phyloP scores from a whole-genome alignment of 768 basidiomycete genomes.

The Pisolithus microcarpus region DNA sequence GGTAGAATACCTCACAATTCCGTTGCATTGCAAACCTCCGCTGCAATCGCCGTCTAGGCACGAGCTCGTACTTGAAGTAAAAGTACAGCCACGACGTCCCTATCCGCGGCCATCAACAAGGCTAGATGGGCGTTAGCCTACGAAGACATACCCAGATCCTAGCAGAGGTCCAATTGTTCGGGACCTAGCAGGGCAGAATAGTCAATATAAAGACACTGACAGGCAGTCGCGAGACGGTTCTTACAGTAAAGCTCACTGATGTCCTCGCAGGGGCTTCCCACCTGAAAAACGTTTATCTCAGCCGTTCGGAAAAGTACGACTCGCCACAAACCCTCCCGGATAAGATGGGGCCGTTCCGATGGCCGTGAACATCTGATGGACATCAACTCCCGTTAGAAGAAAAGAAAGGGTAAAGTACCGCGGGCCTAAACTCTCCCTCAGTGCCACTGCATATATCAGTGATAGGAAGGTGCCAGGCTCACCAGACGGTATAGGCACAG shows the following conservation, averaged over 20 bases:
- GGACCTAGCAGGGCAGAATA: conserved; percentile 31
- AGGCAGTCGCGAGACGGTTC: background rate
- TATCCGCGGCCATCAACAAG: conserved; percentile 7
- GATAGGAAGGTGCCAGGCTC: conserved; percentile 7
- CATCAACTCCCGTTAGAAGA: background rate
- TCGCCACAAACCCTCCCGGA: conserved; percentile 36
- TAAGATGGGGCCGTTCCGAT: conserved; percentile 40
- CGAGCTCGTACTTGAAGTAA: conserved; percentile 48
- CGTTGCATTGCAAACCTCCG: conserved; percentile 59
- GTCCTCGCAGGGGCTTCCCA: conserved; percentile 28
- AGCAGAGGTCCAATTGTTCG: conserved; percentile 58
- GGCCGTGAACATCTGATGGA: conserved; percentile 51
- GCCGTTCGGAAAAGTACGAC: background rate
- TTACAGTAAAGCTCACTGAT: conserved; percentile 23
- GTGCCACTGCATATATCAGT: background rate
- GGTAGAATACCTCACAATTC: conserved; percentile 31
- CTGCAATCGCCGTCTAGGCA: conserved; percentile 64
- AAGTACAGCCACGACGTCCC: conserved; percentile 57
- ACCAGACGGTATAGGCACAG: conserved; percentile 69
- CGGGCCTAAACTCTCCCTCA: conserved; percentile 34
- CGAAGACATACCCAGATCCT: conserved; percentile 47
- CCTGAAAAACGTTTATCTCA: conserved; percentile 11
- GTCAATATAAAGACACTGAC: background rate
- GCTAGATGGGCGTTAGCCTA: background rate
- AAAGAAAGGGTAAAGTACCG: conserved; percentile 19